Evolutionary conservation across 2,329 filamentous ascomycete genomes (phyloP).

Genomic region (Hypocreales sp.): DNA sequence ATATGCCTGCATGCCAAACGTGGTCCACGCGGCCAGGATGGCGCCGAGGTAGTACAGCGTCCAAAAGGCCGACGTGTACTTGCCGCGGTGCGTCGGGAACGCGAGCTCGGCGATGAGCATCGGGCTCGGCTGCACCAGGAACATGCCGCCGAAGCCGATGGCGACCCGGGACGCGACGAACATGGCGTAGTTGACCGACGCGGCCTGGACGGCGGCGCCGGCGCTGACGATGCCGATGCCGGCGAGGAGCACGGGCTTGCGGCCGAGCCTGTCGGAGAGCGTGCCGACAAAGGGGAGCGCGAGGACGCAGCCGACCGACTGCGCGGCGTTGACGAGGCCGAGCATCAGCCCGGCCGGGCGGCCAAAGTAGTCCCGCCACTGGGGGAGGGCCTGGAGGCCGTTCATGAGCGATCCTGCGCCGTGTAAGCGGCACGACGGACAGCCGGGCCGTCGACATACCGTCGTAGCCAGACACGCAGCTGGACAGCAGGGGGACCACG

Average conservation of each 20-base stretch:
- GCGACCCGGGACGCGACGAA: too few relatives aligned
- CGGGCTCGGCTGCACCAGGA: slow-evolving; percentile 19
- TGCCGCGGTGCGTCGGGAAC: slow-evolving; percentile 23
- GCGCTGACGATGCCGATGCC: slow-evolving; percentile 22
- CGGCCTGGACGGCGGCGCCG: slow-evolving; percentile 18
- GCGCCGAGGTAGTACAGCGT: slow-evolving; percentile 24
- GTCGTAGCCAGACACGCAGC: too few relatives aligned
- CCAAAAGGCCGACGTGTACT: slow-evolving; percentile 21
- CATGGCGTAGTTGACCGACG: slow-evolving; percentile 15
- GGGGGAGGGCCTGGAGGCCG: slow-evolving; percentile 19
- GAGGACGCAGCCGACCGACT: slow-evolving; percentile 21
- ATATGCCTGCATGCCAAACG: slow-evolving; percentile 16
- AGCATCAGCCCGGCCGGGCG: slow-evolving; percentile 20
- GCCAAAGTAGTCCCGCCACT: slow-evolving; percentile 21
- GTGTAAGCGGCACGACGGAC: too few relatives aligned
- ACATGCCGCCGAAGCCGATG: slow-evolving; percentile 22
- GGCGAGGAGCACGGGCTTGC: slow-evolving; percentile 16
- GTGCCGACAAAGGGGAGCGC: slow-evolving; percentile 19
- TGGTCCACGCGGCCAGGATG: slow-evolving; percentile 21
- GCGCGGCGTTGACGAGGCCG: slow-evolving; percentile 22
- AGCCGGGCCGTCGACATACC: too few relatives aligned
- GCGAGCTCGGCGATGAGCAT: slow-evolving; percentile 24
- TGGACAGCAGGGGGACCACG: too few relatives aligned
- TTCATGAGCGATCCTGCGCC: too few relatives aligned
- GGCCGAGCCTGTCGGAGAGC: slow-evolving; percentile 19